phyloP scores from a whole-genome alignment of 305 asterid genomes.

The Fraxinus sp. region DNA sequence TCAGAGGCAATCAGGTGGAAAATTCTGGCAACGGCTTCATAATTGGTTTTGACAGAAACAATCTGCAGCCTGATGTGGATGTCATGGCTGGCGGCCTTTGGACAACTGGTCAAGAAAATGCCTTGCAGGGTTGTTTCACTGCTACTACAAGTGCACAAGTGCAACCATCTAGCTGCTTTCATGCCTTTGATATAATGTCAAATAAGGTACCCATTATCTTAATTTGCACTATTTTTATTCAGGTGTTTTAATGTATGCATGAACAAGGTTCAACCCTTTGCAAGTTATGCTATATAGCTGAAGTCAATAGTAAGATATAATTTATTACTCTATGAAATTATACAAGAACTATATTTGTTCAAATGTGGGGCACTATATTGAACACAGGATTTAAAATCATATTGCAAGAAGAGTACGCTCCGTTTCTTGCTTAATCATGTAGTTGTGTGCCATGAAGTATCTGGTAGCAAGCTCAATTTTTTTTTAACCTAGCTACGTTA shows the following conservation, averaged over 20 bases:
- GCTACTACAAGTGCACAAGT: constrained; percentile 36
- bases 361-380: not conserved
- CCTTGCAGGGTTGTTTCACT: constrained; percentile 43
- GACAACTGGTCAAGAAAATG: constrained; percentile 53
- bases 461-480: not conserved
- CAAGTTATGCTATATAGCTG: not conserved
- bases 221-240: not conserved
- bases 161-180: constrained; percentile 53
- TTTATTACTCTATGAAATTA: not conserved
- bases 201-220: constrained; percentile 50
- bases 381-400: not conserved
- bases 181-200: constrained; percentile 46
- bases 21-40: constrained; percentile 49
- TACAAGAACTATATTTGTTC: not conserved
- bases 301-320: not conserved
- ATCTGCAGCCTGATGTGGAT: constrained; percentile 43
- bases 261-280: not conserved
- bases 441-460: not conserved
- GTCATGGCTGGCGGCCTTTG: constrained; percentile 46
- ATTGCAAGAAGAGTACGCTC: not conserved
- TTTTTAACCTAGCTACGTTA: not conserved
- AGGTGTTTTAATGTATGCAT: not conserved
- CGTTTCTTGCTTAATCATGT: not conserved
- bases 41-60: constrained; percentile 40
- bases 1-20: constrained; percentile 36